Base-by-base conservation (phyloP, 768 basidiomycete genomes). In the Mycena capillaripes region DNA sequence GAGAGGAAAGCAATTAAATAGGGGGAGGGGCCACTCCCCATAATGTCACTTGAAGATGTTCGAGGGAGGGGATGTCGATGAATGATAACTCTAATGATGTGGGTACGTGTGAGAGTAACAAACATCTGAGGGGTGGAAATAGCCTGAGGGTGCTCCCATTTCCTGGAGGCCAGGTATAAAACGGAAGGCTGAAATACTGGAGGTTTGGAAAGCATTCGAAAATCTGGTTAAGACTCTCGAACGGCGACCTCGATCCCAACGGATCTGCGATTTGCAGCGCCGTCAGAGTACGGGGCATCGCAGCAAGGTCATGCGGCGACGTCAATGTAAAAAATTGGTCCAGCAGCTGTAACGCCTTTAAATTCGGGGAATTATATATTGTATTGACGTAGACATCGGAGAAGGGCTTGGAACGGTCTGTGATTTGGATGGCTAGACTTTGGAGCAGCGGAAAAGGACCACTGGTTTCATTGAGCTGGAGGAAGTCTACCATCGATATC, bases 381-480 rank as follows among this genome's bases (percentile, higher is more conserved):
- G 63, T 30, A 1, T 25, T 25, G 8, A 64, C 48, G 11, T 4
- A 12, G 38, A 48, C 16, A 30, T n/a, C n/a, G 4, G 50, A 17
- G 12, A 50, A 38, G 3, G 14, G 10, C 1, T 11, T n/a, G 2
- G 23, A 12, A 8, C 21, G 7, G 87, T 62, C 44, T 16, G 29
- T 56, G 17, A 66, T n/a, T 11, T 30, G 27, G 19, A 66, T 42
- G 40, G 14, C 17, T 5, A 66, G 27, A 56, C 38, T 66, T 25
- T 27, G 55, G 2, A 68, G 36, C 4, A 32, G 21, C 3, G 66
- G 57, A 17, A 68, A 68, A n/a, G 66, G 66, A 12, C 58, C 57
- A 2, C 46, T 8, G 14, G 60, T 52, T 25, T 40, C 10, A 38
- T 59, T 68, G 34, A 68, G 60, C 1, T 30, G 32, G 17, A 34